Conservation (phyloP, 1,139 yeast species). For the Sugiyamaella grinbergsii region DNA sequence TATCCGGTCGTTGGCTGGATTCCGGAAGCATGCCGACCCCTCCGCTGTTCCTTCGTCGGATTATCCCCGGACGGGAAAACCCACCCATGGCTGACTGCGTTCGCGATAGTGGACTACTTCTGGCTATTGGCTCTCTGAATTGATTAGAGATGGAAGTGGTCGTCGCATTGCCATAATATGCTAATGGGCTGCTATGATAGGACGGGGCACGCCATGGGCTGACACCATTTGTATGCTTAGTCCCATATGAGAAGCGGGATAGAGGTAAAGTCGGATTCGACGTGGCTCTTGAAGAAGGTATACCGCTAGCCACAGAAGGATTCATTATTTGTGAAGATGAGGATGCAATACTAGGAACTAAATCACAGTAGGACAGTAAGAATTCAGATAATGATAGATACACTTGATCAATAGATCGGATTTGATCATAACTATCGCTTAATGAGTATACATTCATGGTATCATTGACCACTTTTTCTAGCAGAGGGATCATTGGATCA, state of each 20-base stretch:
- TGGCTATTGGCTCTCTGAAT: conserved; percentile 8
- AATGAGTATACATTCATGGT: conserved; percentile 31
- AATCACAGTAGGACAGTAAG: conserved; percentile 29
- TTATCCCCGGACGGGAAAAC: not conserved
- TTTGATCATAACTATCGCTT: conserved; percentile 18
- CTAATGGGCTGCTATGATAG: conserved; percentile 19
- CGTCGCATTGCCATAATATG: conserved; percentile 11
- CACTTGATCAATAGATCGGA: conserved; percentile 31
- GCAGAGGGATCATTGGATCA: conserved; percentile 31
- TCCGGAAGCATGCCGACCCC: not conserved
- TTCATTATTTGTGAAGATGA: not conserved
- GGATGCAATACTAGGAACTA: conserved; percentile 14
- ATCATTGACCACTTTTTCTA: conserved; percentile 36
- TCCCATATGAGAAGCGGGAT: not conserved
- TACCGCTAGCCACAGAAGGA: not conserved
- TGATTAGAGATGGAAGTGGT: not conserved
- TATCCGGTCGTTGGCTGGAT: not conserved
- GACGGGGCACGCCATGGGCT: conserved; percentile 3
- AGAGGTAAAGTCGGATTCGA: not conserved
- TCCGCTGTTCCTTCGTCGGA: conserved; percentile 11
- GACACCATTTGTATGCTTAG: not conserved
- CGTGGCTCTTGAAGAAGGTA: not conserved
- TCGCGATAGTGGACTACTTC: conserved; percentile 20
- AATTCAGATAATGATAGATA: conserved; percentile 37
- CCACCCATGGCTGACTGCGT: conserved; percentile 19